Percentiles rank a stretch among this genome's conserved stretches.
Evolutionary conservation across 495 filamentous ascomycete genomes (phyloP).

Genomic region (Pyronema domesticum): DNA sequence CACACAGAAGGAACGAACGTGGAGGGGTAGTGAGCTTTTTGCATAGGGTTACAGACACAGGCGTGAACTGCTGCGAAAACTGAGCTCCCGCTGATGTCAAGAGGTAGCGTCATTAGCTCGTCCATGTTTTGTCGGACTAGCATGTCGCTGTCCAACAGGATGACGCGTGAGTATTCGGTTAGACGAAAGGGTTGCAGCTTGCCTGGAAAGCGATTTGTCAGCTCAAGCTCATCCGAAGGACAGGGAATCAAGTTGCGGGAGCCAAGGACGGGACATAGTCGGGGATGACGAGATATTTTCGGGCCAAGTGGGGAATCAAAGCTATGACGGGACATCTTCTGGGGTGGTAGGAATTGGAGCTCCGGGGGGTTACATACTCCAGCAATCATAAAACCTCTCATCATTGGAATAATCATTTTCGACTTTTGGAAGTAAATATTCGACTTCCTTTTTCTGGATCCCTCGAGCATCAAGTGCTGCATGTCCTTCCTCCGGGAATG

Average conservation of each 20-base stretch:
- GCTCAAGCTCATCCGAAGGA: background rate
- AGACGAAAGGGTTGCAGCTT: slow-evolving; percentile 65
- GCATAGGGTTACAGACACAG: slow-evolving; percentile 65
- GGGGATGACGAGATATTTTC: no score
- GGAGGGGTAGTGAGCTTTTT: slow-evolving; percentile 55
- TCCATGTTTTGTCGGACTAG: slow-evolving; percentile 63
- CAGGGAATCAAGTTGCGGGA: no score
- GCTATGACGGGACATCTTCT: no score
- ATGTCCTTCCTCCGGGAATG: slow-evolving; percentile 43
- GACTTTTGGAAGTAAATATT: slow-evolving; percentile 42
- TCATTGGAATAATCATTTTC: slow-evolving; percentile 45
- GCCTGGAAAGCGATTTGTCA: slow-evolving; percentile 2
- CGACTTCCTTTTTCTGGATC: slow-evolving; percentile 43
- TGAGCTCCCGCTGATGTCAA: slow-evolving; percentile 36
- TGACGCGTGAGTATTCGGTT: slow-evolving; percentile 49
- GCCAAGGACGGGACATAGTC: no score
- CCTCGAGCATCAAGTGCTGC: slow-evolving; percentile 43
- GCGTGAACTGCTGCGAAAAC: slow-evolving; percentile 63
- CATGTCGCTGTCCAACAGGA: slow-evolving; percentile 78
- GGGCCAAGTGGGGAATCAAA: no score
- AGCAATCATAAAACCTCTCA: slow-evolving; percentile 63
- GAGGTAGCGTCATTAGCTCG: slow-evolving; percentile 57
- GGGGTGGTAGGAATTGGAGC: background rate
- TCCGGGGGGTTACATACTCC: slow-evolving; percentile 31
- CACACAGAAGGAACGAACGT: slow-evolving; percentile 59